Percentiles rank a stretch among this genome's conserved stretches.
These are phyloP conservation scores for Phyllosticta citrichinensis DNA, from an alignment of 2,329 filamentous ascomycete species.

Conservation along the genomic window DNA sequence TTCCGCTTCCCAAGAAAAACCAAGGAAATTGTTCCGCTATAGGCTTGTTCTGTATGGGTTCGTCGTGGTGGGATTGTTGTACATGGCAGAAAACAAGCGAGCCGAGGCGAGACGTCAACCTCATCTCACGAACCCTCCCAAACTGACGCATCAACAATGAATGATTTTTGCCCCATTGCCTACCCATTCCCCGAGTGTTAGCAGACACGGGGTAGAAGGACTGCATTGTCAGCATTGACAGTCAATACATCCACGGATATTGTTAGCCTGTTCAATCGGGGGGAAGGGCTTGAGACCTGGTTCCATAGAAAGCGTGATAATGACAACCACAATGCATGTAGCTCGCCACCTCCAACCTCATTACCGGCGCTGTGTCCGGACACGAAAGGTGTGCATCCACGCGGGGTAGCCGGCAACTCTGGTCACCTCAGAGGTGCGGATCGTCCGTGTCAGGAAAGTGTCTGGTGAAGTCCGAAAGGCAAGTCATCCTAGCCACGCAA, in stretches of 20 bases:
- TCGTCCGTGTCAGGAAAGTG: conserved; percentile 9
- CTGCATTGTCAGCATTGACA: not conserved
- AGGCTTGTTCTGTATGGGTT: not conserved
- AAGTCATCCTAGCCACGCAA: conserved; percentile 22
- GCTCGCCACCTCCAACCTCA: conserved; percentile 24
- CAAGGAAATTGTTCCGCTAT: not conserved
- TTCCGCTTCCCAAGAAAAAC: not conserved
- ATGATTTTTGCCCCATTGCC: not conserved
- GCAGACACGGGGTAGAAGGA: not conserved
- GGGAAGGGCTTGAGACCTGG: not conserved
- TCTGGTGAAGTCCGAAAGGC: conserved; percentile 16
- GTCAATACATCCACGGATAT: conserved; percentile 17
- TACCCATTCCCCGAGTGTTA: not conserved
- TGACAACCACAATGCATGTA: conserved; percentile 20
- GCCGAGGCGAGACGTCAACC: not conserved
- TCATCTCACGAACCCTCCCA: not conserved
- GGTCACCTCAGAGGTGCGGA: conserved; percentile 20
- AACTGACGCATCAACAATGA: not conserved
- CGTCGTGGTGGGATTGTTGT: not conserved
- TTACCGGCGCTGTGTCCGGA: conserved; percentile 17
- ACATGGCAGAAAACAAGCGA: not conserved
- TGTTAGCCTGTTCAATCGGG: conserved; percentile 11
- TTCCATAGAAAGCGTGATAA: conserved; percentile 14
- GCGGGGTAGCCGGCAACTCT: conserved; percentile 26
- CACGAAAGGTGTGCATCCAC: conserved; percentile 15